phyloP scores from a whole-genome alignment of 306 rosid species.

The Sesbania bispinosa region DNA sequence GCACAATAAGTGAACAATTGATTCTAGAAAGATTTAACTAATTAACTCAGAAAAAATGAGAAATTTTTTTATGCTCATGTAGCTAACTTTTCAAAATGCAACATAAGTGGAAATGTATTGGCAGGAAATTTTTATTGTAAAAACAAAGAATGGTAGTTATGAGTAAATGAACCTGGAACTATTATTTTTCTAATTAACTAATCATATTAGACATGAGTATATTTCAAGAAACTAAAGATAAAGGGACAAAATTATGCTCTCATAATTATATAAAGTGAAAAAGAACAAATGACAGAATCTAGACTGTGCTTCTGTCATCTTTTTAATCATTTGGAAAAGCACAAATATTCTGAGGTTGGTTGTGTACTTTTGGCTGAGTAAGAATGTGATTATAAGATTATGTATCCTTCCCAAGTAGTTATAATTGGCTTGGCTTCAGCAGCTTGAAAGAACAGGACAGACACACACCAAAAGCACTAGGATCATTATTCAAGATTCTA shows the following conservation, averaged over 20 bases:
- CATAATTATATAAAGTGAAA: not conserved
- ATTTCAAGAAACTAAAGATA: constrained; percentile 4
- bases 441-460: not conserved
- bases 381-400: not conserved
- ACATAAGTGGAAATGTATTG: not conserved
- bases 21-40: constrained; percentile 24
- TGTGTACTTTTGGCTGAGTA: not conserved
- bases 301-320: not conserved
- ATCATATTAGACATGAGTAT: not conserved
- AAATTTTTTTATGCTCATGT: not conserved
- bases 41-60: not conserved
- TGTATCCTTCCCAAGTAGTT: not conserved
- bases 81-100: not conserved
- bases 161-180: not conserved
- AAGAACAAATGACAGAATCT: not conserved
- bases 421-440: constrained; percentile 7
- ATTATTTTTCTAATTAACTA: not conserved
- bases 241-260: not conserved
- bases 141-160: not conserved
- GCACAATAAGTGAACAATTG: constrained; percentile 34
- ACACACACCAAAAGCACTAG: not conserved
- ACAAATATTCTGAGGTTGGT: not conserved
- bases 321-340: not conserved
- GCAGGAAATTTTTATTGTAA: not conserved
- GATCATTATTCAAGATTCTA: constrained; percentile 25